Percentiles rank a stretch among this genome's conserved stretches.
These are phyloP conservation scores for Aphanomyces stellatus DNA, from an alignment of 352 stramenopile species.

Conservation along the genomic window DNA sequence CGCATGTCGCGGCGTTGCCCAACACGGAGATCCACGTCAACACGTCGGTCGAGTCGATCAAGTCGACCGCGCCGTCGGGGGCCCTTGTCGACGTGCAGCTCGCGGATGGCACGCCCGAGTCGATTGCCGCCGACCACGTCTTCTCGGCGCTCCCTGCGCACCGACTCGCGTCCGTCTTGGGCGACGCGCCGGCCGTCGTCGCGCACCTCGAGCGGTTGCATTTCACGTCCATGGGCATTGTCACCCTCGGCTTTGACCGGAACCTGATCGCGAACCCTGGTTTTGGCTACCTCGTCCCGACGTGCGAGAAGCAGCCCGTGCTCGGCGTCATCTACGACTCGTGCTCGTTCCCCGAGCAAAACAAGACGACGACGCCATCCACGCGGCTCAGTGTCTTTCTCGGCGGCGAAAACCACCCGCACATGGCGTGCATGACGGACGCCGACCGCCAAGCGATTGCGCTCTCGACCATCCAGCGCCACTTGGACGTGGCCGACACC, in stretches of 20 bases:
- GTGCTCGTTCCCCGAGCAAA: slow-evolving; percentile 82
- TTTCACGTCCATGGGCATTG: slow-evolving; percentile 74
- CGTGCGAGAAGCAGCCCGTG: slow-evolving; percentile 53
- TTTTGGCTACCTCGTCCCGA: slow-evolving; percentile 82
- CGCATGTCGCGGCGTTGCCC: slow-evolving; percentile 28
- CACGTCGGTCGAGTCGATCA: slow-evolving; percentile 15
- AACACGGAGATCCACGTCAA: slow-evolving; percentile 24
- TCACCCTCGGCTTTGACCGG: slow-evolving; percentile 67
- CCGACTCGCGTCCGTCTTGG: slow-evolving; percentile 38
- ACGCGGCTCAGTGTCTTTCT: slow-evolving; percentile 81
- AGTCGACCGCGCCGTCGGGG: background rate
- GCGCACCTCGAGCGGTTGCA: slow-evolving; percentile 49
- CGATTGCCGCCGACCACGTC: slow-evolving; percentile 52
- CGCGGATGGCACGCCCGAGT: slow-evolving; percentile 23
- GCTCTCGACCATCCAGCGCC: slow-evolving; percentile 52
- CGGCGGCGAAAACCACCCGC: slow-evolving; percentile 64
- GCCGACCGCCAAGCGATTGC: slow-evolving; percentile 51
- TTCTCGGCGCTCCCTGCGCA: slow-evolving; percentile 71
- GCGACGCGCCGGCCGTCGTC: slow-evolving; percentile 37
- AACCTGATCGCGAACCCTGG: slow-evolving; percentile 51
- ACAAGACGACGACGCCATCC: slow-evolving; percentile 22
- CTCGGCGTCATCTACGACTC: slow-evolving; percentile 84
- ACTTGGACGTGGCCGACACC: slow-evolving; percentile 50
- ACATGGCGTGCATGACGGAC: slow-evolving; percentile 36
- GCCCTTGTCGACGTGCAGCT: background rate